Evolutionary conservation across 345 rosid genomes (phyloP).

Genomic region (Dipteronia sinensis): DNA sequence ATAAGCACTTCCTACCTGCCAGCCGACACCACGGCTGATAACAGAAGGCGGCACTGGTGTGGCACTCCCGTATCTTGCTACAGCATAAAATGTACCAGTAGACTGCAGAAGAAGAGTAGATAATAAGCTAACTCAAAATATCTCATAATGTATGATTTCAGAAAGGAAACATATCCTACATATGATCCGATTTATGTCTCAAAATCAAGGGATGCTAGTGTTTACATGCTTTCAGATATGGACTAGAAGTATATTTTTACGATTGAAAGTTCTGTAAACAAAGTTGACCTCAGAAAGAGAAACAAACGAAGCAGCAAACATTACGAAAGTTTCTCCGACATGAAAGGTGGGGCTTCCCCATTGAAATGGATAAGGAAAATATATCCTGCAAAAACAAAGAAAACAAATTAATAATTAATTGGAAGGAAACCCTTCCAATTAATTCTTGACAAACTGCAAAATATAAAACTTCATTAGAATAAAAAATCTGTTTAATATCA

Average conservation of each 20-base stretch:
- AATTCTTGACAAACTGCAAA: not conserved
- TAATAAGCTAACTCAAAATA: not conserved
- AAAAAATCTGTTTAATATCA: not conserved
- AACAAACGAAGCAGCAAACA: constrained; percentile 73
- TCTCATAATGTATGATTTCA: not conserved
- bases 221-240: not conserved
- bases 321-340: constrained; percentile 54
- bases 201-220: not conserved
- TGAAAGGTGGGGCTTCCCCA: constrained; percentile 76
- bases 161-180: not conserved
- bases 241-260: not conserved
- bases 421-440: too few relatives aligned
- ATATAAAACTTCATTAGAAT: not conserved
- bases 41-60: constrained; percentile 72
- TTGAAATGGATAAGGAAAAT: constrained; percentile 70
- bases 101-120: constrained; percentile 40
- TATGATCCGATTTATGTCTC: not conserved
- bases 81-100: constrained; percentile 61
- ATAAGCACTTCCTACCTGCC: constrained; percentile 46
- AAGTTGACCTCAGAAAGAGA: constrained; percentile 62
- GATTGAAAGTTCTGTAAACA: not conserved
- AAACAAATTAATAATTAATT: not conserved
- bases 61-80: constrained; percentile 75
- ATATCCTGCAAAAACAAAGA: constrained; percentile 46
- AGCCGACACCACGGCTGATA: constrained; percentile 66